These are phyloP conservation scores for Sugiyamaella americana DNA, from an alignment of 805 yeast genomes.

Conservation along the genomic window DNA sequence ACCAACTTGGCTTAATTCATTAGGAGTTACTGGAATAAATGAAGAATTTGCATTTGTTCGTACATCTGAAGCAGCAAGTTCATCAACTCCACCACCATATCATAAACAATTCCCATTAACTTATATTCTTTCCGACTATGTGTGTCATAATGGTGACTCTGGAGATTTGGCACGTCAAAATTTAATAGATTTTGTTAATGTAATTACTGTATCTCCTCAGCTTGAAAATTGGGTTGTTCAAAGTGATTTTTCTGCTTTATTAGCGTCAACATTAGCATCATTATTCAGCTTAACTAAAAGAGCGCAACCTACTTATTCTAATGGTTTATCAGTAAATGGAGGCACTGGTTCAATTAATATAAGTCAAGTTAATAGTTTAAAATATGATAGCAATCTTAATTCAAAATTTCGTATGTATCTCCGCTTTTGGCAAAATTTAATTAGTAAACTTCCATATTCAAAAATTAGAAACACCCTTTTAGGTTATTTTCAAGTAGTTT, in stretches of 20 bases:
- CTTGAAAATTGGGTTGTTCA: conserved; percentile 25
- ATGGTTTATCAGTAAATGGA: background rate
- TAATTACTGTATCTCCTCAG: conserved; percentile 16
- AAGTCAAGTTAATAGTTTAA: background rate
- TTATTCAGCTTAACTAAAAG: conserved; percentile 16
- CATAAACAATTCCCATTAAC: conserved; percentile 25
- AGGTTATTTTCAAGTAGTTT: conserved; percentile 24
- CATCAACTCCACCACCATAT: background rate
- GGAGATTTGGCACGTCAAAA: conserved; percentile 29
- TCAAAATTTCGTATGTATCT: conserved; percentile 21
- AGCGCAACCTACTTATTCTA: background rate
- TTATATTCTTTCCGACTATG: conserved; percentile 22
- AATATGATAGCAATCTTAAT: too few species aligned
- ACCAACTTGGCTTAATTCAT: background rate
- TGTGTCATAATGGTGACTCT: conserved; percentile 24
- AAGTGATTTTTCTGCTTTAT: conserved; percentile 26
- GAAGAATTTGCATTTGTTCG: background rate
- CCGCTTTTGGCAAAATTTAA: conserved; percentile 28
- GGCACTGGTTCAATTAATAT: conserved; percentile 7
- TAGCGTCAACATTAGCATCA: conserved; percentile 31
- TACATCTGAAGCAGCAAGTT: background rate
- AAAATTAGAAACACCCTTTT: conserved; percentile 15
- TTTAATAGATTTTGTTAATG: conserved; percentile 23
- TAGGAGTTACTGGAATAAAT: background rate
- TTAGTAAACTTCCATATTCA: conserved; percentile 19